Percentiles rank a stretch among this genome's conserved stretches.
phyloP scores from a whole-genome alignment of 2,329 filamentous ascomycete genomes.

The Aureobasidium sp. region DNA sequence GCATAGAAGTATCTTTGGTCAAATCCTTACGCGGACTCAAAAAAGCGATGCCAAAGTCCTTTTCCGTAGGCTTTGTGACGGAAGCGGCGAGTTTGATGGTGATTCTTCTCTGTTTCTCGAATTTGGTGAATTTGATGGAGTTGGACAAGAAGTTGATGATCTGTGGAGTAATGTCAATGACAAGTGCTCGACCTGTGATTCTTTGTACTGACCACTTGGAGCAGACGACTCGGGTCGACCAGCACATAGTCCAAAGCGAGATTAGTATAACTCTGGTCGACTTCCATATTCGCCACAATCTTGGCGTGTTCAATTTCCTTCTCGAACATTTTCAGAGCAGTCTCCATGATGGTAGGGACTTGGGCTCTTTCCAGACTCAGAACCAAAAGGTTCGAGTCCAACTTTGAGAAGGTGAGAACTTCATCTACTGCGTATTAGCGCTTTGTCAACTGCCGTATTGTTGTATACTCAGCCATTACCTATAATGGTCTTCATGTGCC shows the following conservation, averaged over 20 bases:
- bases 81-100: slow-evolving; percentile 31
- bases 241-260: slow-evolving; percentile 26
- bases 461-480: background rate
- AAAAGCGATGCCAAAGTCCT: slow-evolving; percentile 25
- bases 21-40: slow-evolving; percentile 16
- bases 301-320: slow-evolving; percentile 27
- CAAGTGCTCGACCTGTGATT: background rate
- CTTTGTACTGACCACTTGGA: slow-evolving; percentile 22
- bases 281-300: slow-evolving; percentile 23
- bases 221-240: slow-evolving; percentile 30
- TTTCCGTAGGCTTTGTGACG: slow-evolving; percentile 22
- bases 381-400: slow-evolving; percentile 24
- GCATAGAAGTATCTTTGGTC: background rate
- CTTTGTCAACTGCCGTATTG: too few species aligned
- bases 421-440: background rate
- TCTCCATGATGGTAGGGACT: slow-evolving; percentile 26
- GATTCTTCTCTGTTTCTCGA: slow-evolving; percentile 25
- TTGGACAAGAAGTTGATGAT: slow-evolving; percentile 31
- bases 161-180: background rate
- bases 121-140: slow-evolving; percentile 34
- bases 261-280: slow-evolving; percentile 23
- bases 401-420: slow-evolving; percentile 35
- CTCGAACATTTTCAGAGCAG: slow-evolving; percentile 30
- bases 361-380: slow-evolving; percentile 33
- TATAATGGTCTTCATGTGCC: slow-evolving; percentile 32